These are phyloP conservation scores for Saccharomycopsis javanensis DNA, from an alignment of 805 yeast species.

Conservation along the genomic window DNA sequence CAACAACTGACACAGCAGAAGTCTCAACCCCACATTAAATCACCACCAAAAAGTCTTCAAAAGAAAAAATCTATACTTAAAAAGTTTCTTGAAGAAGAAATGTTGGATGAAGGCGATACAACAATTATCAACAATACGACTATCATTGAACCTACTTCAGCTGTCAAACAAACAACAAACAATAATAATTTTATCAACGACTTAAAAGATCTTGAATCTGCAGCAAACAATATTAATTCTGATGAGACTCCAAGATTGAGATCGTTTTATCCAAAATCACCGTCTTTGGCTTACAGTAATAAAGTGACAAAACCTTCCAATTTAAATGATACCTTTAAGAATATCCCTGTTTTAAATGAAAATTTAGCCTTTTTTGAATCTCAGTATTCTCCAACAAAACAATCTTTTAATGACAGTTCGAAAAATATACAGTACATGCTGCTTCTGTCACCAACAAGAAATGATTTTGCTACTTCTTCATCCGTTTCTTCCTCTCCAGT, in stretches of 20 bases:
- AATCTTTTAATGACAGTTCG: background rate
- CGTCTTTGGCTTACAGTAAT: conserved; percentile 15
- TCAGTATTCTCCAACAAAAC: conserved; percentile 1
- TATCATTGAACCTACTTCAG: conserved; percentile 11
- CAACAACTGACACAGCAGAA: background rate
- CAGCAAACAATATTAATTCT: conserved; percentile 3
- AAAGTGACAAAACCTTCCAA: conserved; percentile 14
- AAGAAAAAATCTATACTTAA: background rate
- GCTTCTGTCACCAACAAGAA: conserved; percentile 6
- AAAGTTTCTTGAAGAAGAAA: conserved; percentile 2
- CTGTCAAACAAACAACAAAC: conserved; percentile 2
- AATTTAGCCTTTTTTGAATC: conserved; percentile 16
- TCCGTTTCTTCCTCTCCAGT: background rate
- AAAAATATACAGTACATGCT: background rate
- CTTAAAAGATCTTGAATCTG: background rate
- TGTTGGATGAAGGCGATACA: conserved; percentile 20
- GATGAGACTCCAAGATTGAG: conserved; percentile 18
- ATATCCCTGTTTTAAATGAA: conserved; percentile 18
- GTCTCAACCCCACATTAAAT: background rate
- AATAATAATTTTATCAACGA: conserved; percentile 17
- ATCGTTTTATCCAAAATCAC: conserved; percentile 14
- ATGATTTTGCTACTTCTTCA: background rate
- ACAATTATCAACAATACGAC: conserved; percentile 18
- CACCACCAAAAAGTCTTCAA: background rate
- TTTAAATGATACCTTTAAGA: conserved; percentile 7